These are phyloP conservation scores for Arthroderma sp. DNA, from an alignment of 2,329 filamentous ascomycete species.

Conservation along the genomic window DNA sequence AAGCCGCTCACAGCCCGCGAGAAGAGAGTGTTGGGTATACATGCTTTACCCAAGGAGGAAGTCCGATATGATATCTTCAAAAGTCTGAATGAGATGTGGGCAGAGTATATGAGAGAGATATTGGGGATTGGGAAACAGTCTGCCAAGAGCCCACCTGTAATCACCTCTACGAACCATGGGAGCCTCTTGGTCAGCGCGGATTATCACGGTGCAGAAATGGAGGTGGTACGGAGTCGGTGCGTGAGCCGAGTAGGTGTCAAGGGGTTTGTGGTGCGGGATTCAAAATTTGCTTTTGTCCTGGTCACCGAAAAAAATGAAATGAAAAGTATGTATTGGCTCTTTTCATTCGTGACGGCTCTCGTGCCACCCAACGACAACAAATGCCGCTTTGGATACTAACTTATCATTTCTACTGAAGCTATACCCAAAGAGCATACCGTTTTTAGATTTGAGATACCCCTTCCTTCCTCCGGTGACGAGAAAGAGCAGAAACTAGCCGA, in stretches of 20 bases:
- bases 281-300: conserved; percentile 73
- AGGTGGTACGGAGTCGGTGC: conserved; percentile 72
- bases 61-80: conserved; percentile 64
- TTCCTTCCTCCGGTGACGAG: conserved; percentile 17
- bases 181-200: conserved; percentile 69
- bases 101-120: conserved; percentile 71
- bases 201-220: conserved; percentile 72
- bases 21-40: conserved; percentile 58
- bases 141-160: conserved; percentile 15
- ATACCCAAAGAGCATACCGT: conserved; percentile 84
- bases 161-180: conserved; percentile 43
- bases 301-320: conserved; percentile 58
- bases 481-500: conserved; percentile 12
- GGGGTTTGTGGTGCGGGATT: conserved; percentile 82
- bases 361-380: too few relatives aligned
- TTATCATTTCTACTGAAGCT: conserved; percentile 24
- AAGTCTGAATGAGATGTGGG: conserved; percentile 67
- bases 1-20: conserved; percentile 65
- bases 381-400: conserved; percentile 1
- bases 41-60: conserved; percentile 57
- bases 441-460: conserved; percentile 62
- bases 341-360: background rate
- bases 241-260: conserved; percentile 66
- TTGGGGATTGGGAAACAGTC: conserved; percentile 40
- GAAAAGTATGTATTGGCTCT: conserved; percentile 41